Percentiles rank a stretch among this genome's conserved stretches.
Evolutionary conservation across 2,329 filamentous ascomycete genomes (phyloP).

Genomic region (Myotisia sp.): DNA sequence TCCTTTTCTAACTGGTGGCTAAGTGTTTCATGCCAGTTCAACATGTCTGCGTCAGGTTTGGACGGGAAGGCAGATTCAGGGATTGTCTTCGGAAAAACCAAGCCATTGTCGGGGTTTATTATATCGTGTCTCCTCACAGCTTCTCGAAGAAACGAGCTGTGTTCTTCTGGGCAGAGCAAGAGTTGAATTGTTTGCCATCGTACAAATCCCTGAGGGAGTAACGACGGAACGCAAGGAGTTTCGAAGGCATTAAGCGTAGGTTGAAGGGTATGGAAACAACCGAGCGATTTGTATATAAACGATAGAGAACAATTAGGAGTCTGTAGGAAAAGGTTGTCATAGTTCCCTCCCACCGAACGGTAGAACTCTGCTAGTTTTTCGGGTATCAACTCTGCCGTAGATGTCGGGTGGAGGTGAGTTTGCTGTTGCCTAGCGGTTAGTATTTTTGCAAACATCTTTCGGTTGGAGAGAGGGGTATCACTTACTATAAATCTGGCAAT

Average conservation of each 20-base stretch:
- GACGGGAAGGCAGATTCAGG: conserved; percentile 59
- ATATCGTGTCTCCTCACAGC: conserved; percentile 67
- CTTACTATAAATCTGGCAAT: conserved; percentile 58
- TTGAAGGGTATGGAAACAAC: conserved; percentile 77
- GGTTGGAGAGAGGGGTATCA: not conserved
- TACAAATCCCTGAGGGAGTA: conserved; percentile 74
- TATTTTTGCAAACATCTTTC: not conserved
- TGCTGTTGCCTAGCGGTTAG: conserved; percentile 3
- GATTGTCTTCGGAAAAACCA: conserved; percentile 43
- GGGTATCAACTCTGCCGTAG: conserved; percentile 36
- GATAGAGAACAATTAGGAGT: conserved; percentile 63
- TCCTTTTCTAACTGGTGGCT: conserved; percentile 55
- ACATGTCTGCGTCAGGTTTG: conserved; percentile 62
- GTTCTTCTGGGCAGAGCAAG: conserved; percentile 72
- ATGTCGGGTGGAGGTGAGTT: conserved; percentile 13
- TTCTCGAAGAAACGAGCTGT: conserved; percentile 68
- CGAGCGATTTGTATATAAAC: conserved; percentile 82
- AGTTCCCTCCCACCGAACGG: conserved; percentile 58
- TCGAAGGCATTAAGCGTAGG: conserved; percentile 56
- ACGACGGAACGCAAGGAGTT: conserved; percentile 62
- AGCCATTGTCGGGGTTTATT: conserved; percentile 52
- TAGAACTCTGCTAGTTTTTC: conserved; percentile 65
- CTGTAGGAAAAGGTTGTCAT: conserved; percentile 64
- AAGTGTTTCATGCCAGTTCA: conserved; percentile 71
- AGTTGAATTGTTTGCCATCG: conserved; percentile 90